Evolutionary conservation across 2,329 filamentous ascomycete genomes (phyloP), one percentile per base, ranked within the genome.

Genomic region (Helminthosporium solani): DNA sequence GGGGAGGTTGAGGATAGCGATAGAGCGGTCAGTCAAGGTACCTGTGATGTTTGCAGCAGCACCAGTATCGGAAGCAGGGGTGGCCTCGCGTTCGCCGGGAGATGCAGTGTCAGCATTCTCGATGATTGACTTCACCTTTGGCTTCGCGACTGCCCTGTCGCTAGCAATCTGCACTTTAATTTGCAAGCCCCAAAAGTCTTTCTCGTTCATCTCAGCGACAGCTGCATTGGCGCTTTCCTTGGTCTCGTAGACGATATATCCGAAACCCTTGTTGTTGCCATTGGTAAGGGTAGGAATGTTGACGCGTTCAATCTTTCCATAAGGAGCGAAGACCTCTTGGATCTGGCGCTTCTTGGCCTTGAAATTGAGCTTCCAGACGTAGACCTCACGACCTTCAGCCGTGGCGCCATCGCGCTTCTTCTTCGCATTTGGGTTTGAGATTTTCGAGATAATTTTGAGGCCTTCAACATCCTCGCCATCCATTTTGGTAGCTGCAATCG

Each of bases 301-400:
- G 33, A 91, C 80, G 34, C 80, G 79, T 49, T 87, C 82, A 9
- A 97, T 81, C 2, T 74, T 82, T 11, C 94, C 94, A 52, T 88
- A 90, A 54, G 86, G 85, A 23, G 78, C 74, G 58, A 96, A 95
- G 0, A 87, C 70, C 7, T 83, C 79, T 48, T 80, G 77, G 28
- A 97, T 60, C 30, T 95, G 87, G 2, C 79, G 72, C 59, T 94
- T 87, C 2, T 75, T 90, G 3, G 84, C 83, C 63, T 88, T 83
- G 71, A 92, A 96, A 44, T 86, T 81, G 47, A 97, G 78, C 70
- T 97, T 96, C 42, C 90, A 84, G 42, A 96, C 77, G 60, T 90
- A 88, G 8, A 97, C 72, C 70, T 97, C 92, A 27, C 94, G 84
- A 3, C 88, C 89, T 67, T 97, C 92, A n/a, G 87, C 84, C 39